These are phyloP conservation scores for Pyricularia sp. DNA, from an alignment of 2,329 filamentous ascomycete species.

Conservation along the genomic window DNA sequence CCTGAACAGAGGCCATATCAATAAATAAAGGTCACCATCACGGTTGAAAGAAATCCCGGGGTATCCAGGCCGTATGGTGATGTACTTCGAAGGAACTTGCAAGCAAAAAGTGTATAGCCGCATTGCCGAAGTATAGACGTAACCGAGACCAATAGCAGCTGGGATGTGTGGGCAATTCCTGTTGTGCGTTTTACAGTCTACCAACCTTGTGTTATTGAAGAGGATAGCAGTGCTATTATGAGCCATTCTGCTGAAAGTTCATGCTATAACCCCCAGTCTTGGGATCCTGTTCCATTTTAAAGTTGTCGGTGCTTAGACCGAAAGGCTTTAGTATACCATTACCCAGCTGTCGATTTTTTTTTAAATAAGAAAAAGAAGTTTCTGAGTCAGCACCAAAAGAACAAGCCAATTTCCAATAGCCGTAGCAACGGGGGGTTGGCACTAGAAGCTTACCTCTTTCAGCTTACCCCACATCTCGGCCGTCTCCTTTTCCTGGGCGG, in stretches of 20 bases:
- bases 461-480: conserved; percentile 96
- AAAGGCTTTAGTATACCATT: conserved; percentile 90
- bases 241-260: conserved; percentile 45
- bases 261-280: conserved; percentile 86
- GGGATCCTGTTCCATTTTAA: conserved; percentile 86
- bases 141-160: neutral
- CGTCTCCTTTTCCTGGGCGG: conserved; percentile 76
- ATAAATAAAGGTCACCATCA: neutral
- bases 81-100: neutral
- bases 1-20: neutral
- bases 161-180: neutral
- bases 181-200: neutral
- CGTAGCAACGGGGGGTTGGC: too few relatives aligned
- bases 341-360: conserved; percentile 42
- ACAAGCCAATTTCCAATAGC: neutral
- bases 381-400: neutral
- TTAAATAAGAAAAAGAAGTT: too few relatives aligned
- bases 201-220: neutral
- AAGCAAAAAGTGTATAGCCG: neutral
- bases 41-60: neutral
- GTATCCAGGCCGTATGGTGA: neutral
- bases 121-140: neutral
- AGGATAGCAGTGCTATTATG: neutral
- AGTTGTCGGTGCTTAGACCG: conserved; percentile 86
- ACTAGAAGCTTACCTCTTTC: conserved; percentile 48